Evolutionary conservation across 768 basidiomycete species (phyloP).

Genomic region (Naganishia vishniacii): DNA sequence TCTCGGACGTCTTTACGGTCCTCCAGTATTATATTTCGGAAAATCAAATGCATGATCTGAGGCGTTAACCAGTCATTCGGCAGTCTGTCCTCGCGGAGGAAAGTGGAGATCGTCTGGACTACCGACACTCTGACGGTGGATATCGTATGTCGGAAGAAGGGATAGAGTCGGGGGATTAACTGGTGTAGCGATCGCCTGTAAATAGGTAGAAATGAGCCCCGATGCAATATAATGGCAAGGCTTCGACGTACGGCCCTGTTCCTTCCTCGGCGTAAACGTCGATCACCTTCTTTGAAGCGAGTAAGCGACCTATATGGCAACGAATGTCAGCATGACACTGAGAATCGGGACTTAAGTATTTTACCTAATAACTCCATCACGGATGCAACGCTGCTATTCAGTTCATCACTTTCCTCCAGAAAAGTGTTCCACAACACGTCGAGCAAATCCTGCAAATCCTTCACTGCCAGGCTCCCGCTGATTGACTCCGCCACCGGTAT

Average conservation of each 20-base stretch:
- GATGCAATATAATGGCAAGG: not conserved
- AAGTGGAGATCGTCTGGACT: slow-evolving; percentile 76
- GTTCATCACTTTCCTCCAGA: slow-evolving; percentile 87
- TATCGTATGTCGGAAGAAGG: slow-evolving; percentile 97
- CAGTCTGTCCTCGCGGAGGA: slow-evolving; percentile 71
- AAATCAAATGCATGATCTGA: slow-evolving; percentile 73
- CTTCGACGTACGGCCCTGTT: slow-evolving; percentile 54
- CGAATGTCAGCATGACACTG: no score
- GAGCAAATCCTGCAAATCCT: slow-evolving; percentile 67
- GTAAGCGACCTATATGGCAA: slow-evolving; percentile 71
- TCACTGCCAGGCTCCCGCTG: slow-evolving; percentile 63
- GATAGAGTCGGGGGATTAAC: slow-evolving; percentile 80
- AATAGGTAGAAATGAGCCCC: not conserved
- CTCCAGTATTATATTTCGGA: slow-evolving; percentile 89
- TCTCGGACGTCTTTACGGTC: slow-evolving; percentile 78
- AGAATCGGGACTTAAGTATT: no score
- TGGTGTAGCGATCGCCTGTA: slow-evolving; percentile 69
- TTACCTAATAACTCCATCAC: slow-evolving; percentile 95
- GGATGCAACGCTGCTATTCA: slow-evolving; percentile 90
- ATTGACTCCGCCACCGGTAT: slow-evolving; percentile 78
- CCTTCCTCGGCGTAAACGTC: slow-evolving; percentile 55
- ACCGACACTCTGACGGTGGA: slow-evolving; percentile 86
- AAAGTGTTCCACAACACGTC: slow-evolving; percentile 85
- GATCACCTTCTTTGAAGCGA: slow-evolving; percentile 72
- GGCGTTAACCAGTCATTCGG: slow-evolving; percentile 73